Evolutionary conservation across 768 basidiomycete species (phyloP).

Genomic region (Hygrophorus pudorinus): DNA sequence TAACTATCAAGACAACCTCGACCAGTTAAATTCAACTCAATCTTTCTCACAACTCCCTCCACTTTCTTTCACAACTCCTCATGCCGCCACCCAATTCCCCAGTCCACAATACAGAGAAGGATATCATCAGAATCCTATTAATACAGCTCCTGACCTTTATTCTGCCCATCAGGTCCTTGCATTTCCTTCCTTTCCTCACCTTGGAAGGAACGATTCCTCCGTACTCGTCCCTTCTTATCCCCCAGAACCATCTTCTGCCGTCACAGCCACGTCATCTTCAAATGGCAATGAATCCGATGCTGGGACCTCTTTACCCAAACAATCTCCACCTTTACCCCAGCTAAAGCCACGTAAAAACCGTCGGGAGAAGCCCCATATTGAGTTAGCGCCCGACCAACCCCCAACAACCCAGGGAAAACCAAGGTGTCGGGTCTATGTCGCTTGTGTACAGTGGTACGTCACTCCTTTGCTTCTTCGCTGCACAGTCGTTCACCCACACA

Average conservation of each 20-base stretch:
- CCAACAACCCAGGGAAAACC: constrained; percentile 76
- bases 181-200: too few relatives aligned
- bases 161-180: too few relatives aligned
- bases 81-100: too few relatives aligned
- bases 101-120: too few relatives aligned
- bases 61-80: too few relatives aligned
- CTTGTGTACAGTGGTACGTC: constrained; percentile 66
- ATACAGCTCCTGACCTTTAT: too few relatives aligned
- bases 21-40: too few relatives aligned
- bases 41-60: too few relatives aligned
- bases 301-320: constrained; percentile 8
- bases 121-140: too few relatives aligned
- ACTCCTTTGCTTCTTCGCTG: constrained; percentile 2
- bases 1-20: too few relatives aligned
- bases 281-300: neutral
- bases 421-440: constrained; percentile 66
- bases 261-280: neutral
- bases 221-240: neutral
- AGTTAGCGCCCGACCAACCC: constrained; percentile 67
- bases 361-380: constrained; percentile 50
- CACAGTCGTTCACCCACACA: constrained; percentile 4
- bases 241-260: neutral
- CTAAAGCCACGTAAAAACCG: constrained; percentile 31
- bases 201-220: too few relatives aligned
- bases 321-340: constrained; percentile 8